phyloP scores from a whole-genome alignment of 2,329 filamentous ascomycete species.

The Sporothrix sp. region DNA sequence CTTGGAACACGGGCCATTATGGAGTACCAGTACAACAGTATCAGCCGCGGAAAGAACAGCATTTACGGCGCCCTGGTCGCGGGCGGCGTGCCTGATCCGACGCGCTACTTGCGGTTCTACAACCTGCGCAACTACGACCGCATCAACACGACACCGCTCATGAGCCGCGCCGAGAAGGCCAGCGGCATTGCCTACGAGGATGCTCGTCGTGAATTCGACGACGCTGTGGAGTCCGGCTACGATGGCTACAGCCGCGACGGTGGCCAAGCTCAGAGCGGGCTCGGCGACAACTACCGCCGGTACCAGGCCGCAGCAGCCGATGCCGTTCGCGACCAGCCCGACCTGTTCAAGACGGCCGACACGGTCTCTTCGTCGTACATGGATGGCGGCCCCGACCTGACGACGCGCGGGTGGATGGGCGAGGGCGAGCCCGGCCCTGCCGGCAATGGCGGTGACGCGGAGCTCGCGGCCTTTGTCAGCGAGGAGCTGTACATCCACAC shows the following conservation, averaged over 20 bases:
- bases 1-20: slow-evolving; percentile 76
- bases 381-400: slow-evolving; percentile 63
- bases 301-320: slow-evolving; percentile 63
- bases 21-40: slow-evolving; percentile 77
- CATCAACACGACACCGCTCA: slow-evolving; percentile 59
- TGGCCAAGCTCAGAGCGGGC: slow-evolving; percentile 20
- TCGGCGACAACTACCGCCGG: slow-evolving; percentile 46
- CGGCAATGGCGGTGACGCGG: slow-evolving; percentile 30
- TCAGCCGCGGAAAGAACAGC: slow-evolving; percentile 65
- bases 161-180: slow-evolving; percentile 49
- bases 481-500: slow-evolving; percentile 55
- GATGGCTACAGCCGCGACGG: slow-evolving; percentile 24
- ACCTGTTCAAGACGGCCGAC: slow-evolving; percentile 44
- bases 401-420: slow-evolving; percentile 39
- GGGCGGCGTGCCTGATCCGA: slow-evolving; percentile 56
- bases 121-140: slow-evolving; percentile 78
- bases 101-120: slow-evolving; percentile 71
- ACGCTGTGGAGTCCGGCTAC: slow-evolving; percentile 40
- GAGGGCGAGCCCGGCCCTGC: slow-evolving; percentile 16
- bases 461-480: slow-evolving; percentile 51
- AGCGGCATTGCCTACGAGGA: slow-evolving; percentile 60
- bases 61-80: slow-evolving; percentile 63
- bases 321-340: slow-evolving; percentile 2
- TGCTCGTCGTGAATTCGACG: slow-evolving; percentile 54
- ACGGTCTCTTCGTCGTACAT: slow-evolving; percentile 75